Conservation (phyloP, 2,329 filamentous ascomycete genomes). For the Xylaria arbuscula region DNA sequence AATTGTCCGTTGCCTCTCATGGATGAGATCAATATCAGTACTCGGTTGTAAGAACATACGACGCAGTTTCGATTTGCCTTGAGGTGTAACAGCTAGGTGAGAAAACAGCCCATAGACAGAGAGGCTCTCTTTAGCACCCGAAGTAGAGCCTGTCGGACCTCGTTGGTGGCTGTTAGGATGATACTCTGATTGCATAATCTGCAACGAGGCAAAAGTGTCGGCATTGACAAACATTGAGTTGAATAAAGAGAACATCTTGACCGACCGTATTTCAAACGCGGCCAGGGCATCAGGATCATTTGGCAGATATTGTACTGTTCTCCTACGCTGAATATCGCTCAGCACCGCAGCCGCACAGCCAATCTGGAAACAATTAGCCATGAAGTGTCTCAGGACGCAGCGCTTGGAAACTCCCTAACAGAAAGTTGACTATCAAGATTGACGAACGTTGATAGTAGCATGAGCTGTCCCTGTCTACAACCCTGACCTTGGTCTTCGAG, state of each 20-base stretch:
- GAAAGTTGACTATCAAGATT: conserved; percentile 80
- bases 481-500: conserved; percentile 52
- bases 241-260: conserved; percentile 80
- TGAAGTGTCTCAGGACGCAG: background rate
- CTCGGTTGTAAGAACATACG: conserved; percentile 85
- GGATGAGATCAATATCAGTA: conserved; percentile 73
- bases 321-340: conserved; percentile 78
- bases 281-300: conserved; percentile 65
- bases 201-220: conserved; percentile 83
- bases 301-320: conserved; percentile 70
- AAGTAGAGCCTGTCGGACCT: conserved; percentile 70
- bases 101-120: conserved; percentile 88
- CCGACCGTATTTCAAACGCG: conserved; percentile 68
- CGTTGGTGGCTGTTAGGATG: conserved; percentile 85
- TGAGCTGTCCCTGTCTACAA: conserved; percentile 70
- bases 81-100: conserved; percentile 77
- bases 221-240: conserved; percentile 80
- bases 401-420: conserved; percentile 54
- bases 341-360: conserved; percentile 90
- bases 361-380: conserved; percentile 58
- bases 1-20: conserved; percentile 77
- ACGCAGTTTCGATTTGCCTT: conserved; percentile 80
- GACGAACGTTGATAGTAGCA: conserved; percentile 76
- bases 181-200: conserved; percentile 84
- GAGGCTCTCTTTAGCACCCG: conserved; percentile 79